Base-by-base conservation (phyloP, 2,329 filamentous ascomycete genomes). In the Sclerotinia minor region DNA sequence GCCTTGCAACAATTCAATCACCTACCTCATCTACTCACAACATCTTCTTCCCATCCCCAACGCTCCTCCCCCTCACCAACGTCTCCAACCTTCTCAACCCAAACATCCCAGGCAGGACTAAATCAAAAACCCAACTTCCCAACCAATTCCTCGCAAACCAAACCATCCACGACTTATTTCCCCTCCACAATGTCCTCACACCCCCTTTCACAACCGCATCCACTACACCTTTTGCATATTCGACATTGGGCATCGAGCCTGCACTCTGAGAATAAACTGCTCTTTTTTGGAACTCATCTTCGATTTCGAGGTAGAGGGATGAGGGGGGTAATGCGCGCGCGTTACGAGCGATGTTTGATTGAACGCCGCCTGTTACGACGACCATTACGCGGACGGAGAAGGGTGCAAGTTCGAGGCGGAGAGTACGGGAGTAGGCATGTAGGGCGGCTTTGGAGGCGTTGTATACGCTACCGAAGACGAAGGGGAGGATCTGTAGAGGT, bases 391-490 rank as follows among this genome's bases (percentile, higher is more conserved):
- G 54, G 1, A 77, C 74, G n/a, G 68, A 71, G 24, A 70, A 74
- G 2, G 75, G 75, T 6, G 70, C 73, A 26, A 77, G 69, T 63
- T 77, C 75, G 0, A 76, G 65, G 8, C 75, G 70, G 1, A 76
- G 70, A 0, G 70, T 74, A 3, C 73, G 65, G 13, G 70, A 70
- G 35, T 69, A 73, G 0, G 69, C 44, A 29, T 73, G 70, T 1
- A 77, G 41, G 1, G 94, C 94, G 26, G 93, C 92, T 81, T 97
- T 97, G 69, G 91, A 92, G 2, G 93, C 92, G 78, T 94, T 97
- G 84, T 97, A 97, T 76, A 97, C 94, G 77, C 88, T 88, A 29
- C 93, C 93, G 55, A 92, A 92, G 0, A 89, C 83, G 78, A 97
- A 97, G 4, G 91, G 86, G 72, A 96, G 91, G 52, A 93, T 87